Percentiles rank a stretch among this genome's conserved stretches.
phyloP scores from a whole-genome alignment of 192 early-diverging fungal species.

The Backusella psychrophila region DNA sequence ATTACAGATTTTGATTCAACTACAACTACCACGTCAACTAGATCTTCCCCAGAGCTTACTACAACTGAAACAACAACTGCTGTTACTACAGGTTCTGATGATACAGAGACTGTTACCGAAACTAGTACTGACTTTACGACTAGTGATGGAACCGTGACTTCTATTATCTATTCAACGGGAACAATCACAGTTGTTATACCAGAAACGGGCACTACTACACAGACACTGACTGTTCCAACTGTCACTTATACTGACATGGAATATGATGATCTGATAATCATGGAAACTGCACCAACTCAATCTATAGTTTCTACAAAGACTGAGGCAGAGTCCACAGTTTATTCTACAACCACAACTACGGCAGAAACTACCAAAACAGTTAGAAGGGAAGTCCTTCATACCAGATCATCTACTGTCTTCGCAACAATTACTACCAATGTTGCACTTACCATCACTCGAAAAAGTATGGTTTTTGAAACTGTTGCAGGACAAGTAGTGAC shows the following conservation, averaged over 20 bases:
- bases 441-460: not conserved
- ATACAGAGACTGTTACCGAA: not conserved
- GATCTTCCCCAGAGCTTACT: not conserved
- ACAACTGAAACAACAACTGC: not conserved
- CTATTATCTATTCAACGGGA: not conserved
- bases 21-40: not conserved
- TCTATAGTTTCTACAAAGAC: not conserved
- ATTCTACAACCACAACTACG: not conserved
- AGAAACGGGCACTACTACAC: not conserved
- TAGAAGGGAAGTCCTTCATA: not conserved
- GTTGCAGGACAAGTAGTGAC: not conserved
- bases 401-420: not conserved
- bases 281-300: not conserved
- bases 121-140: not conserved
- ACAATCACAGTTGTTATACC: not conserved
- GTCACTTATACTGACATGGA: not conserved
- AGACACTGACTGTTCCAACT: not conserved
- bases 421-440: not conserved
- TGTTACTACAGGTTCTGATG: not conserved
- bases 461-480: not conserved
- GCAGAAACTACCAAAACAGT: not conserved
- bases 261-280: not conserved
- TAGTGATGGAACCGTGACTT: not conserved
- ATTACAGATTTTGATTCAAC: not conserved
- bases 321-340: not conserved